These are phyloP conservation scores for Beauveria medogensis DNA, from an alignment of 2,329 filamentous ascomycete species.

Conservation along the genomic window DNA sequence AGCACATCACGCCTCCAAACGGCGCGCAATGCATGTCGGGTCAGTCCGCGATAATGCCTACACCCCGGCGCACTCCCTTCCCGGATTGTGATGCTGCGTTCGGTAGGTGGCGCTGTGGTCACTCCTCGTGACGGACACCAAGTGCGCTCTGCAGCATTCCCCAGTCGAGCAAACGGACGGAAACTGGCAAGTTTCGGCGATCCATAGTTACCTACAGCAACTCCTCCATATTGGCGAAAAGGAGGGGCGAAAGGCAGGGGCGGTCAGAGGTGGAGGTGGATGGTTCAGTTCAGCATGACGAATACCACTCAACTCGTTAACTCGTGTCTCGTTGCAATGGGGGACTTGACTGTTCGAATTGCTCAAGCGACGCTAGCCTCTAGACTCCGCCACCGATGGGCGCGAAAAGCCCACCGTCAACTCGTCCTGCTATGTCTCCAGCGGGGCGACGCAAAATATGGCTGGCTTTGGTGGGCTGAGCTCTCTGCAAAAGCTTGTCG, in stretches of 20 bases:
- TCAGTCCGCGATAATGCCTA: neutral
- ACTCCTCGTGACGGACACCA: conserved; percentile 2
- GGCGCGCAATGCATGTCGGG: neutral
- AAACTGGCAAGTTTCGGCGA: neutral
- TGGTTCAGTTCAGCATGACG: neutral
- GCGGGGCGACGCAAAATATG: conserved; percentile 1
- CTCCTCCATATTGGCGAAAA: neutral
- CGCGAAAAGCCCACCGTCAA: neutral
- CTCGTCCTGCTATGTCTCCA: neutral
- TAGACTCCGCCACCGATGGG: neutral
- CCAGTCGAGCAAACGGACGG: neutral
- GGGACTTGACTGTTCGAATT: neutral
- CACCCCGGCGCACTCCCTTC: neutral
- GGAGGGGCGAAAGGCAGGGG: neutral
- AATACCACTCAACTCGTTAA: neutral
- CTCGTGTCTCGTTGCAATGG: neutral
- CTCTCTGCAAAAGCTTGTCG: neutral
- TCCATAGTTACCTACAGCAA: neutral
- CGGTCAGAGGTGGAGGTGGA: neutral
- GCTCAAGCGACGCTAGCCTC: conserved; percentile 2
- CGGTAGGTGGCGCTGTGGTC: neutral
- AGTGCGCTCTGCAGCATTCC: neutral
- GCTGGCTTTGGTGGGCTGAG: neutral
- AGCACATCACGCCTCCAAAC: neutral
- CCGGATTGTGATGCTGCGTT: neutral